phyloP scores from a whole-genome alignment of 306 rosid genomes.

The Oemleria cerasiformis region DNA sequence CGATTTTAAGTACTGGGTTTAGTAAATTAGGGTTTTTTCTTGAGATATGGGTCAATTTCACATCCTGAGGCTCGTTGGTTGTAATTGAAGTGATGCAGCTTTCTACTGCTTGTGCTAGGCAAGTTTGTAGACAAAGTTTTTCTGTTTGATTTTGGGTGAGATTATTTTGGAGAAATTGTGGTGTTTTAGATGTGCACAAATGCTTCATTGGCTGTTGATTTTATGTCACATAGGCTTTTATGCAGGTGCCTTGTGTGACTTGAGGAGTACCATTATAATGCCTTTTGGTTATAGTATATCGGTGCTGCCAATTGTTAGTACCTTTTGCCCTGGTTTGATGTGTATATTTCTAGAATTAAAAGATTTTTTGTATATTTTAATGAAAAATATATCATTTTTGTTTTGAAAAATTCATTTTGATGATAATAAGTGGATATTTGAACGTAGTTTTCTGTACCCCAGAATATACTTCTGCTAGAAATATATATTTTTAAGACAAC shows the following conservation, averaged over 20 bases:
- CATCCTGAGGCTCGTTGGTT: not conserved
- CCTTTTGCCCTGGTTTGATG: not conserved
- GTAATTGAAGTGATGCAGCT: not conserved
- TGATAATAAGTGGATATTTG: conserved; percentile 8
- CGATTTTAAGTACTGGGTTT: conserved; percentile 36
- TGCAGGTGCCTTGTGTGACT: conserved; percentile 6
- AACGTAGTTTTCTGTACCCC: not conserved
- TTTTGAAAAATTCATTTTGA: not conserved
- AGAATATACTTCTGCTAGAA: not conserved
- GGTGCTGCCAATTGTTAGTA: not conserved
- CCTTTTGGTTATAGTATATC: not conserved
- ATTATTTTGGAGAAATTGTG: not conserved
- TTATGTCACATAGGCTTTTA: conserved; percentile 10
- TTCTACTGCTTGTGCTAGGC: conserved; percentile 19
- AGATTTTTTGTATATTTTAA: not conserved
- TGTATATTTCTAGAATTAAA: not conserved
- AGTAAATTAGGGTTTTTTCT: conserved; percentile 41
- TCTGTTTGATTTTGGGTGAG: conserved; percentile 1
- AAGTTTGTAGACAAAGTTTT: conserved; percentile 5
- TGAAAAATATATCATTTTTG: not conserved
- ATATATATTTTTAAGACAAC: not conserved
- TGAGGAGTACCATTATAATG: not conserved
- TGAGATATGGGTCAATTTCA: conserved; percentile 17
- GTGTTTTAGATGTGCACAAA: not conserved
- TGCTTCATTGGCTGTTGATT: conserved; percentile 13